A percentile compares a stretch with the other conserved stretches of the same genome.
phyloP scores from a whole-genome alignment of 345 rosid species.

The Aquilaria sinensis region DNA sequence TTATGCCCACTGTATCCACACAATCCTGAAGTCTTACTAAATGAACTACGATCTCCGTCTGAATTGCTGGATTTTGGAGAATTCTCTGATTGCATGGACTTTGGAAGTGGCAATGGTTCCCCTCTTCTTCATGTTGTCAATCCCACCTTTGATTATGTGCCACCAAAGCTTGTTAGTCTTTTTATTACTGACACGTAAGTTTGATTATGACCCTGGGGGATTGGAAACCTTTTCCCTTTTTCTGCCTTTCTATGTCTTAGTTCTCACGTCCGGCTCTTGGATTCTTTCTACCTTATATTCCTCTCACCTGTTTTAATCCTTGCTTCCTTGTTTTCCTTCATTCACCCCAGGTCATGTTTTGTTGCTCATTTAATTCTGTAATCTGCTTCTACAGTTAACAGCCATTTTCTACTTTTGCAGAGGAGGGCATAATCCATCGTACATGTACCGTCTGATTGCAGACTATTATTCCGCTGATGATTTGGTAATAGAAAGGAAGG shows the following conservation, averaged over 20 bases:
- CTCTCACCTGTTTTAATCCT: background rate
- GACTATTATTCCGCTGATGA: slow-evolving; percentile 98
- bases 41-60: slow-evolving; percentile 95
- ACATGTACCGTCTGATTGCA: slow-evolving; percentile 92
- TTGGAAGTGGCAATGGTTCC: slow-evolving; percentile 55
- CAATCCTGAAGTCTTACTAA: slow-evolving; percentile 88
- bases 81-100: slow-evolving; percentile 94
- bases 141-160: slow-evolving; percentile 93
- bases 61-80: slow-evolving; percentile 96
- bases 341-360: background rate
- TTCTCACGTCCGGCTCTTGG: background rate
- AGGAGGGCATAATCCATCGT: slow-evolving; percentile 97
- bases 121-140: slow-evolving; percentile 91
- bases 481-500: slow-evolving; percentile 60
- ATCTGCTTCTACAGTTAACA: background rate
- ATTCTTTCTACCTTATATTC: background rate
- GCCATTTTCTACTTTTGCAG: slow-evolving; percentile 30
- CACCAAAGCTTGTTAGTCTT: slow-evolving; percentile 93
- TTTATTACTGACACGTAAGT: slow-evolving; percentile 98
- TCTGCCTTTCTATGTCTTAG: background rate
- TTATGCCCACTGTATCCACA: slow-evolving; percentile 96
- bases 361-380: background rate
- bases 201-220: slow-evolving; percentile 6
- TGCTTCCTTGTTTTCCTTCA: background rate
- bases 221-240: background rate